Evolutionary conservation across 1,139 yeast species (phyloP), one percentile per base, ranked within the genome.

Genomic region (Suhomyces bolitotheri): DNA sequence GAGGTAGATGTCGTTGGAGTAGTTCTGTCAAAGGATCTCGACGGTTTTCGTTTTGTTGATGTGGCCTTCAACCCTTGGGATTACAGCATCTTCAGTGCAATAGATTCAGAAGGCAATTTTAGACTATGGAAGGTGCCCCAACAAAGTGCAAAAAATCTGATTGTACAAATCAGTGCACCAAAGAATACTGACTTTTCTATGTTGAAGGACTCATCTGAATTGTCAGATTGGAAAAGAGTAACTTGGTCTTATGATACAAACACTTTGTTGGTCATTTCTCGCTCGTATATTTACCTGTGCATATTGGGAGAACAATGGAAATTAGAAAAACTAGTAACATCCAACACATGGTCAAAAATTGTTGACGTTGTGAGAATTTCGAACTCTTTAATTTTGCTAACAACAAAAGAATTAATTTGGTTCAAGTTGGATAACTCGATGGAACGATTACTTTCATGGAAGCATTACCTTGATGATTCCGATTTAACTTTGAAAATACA

Each of bases 331-430:
- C 62, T 44, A 15, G 59, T 80, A 1, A 65, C 78, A 4, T 75
- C 84, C 1, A 72, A 73, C 22, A 64, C 71, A 1, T 82, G 86
- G 84, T 74, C 87, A 0, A 58, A 60, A 16, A 52, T 81, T 2
- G 59, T 73, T 31, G 88, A 80, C 43, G 54, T 73, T 23, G 20
- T 26, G 45, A 45, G 19, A 44, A 60, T n/a, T 44, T 54, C 51
- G 8, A 44, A 52, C 4, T 51, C 56, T 34, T 62, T 68, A 9
- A 66, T 80, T 24, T 41, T 82, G 9, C 55, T 82, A 12, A 82
- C 90, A 0, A 71, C 86, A 1, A 76, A 71, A 43, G 92, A 83
- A 51, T 40, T 82, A 9, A 73, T 80, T 1, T 58, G 82, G 62
- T 49, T 78, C 11, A 60, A 63, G 31, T 44, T 66, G 2, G 34